phyloP scores from a whole-genome alignment of 2,329 filamentous ascomycete species.

The Alternaria infectoria region DNA sequence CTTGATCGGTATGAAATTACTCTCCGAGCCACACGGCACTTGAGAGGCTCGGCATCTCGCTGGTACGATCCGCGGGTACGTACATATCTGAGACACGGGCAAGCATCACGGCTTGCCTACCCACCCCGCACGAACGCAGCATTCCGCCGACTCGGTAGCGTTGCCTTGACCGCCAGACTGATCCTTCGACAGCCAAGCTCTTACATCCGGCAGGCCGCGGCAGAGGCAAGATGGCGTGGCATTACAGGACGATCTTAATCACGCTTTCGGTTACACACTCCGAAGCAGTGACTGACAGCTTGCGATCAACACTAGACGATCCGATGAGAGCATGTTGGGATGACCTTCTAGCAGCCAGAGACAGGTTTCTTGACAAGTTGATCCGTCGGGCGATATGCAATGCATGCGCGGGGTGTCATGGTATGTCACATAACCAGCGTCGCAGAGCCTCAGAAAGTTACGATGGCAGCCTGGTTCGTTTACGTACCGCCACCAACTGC shows the following conservation, averaged over 20 bases:
- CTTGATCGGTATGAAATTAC: neutral
- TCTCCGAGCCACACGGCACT: neutral
- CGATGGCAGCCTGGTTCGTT: neutral
- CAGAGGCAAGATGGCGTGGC: neutral
- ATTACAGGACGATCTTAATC: neutral
- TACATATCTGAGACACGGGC: conserved; percentile 1
- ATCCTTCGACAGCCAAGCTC: neutral
- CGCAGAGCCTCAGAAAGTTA: neutral
- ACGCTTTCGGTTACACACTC: neutral
- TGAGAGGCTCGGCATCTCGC: neutral
- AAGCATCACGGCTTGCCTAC: neutral
- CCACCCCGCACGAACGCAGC: neutral
- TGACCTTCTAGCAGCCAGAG: neutral
- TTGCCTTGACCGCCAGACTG: neutral
- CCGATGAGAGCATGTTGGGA: neutral
- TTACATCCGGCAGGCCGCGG: neutral
- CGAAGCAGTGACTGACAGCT: neutral
- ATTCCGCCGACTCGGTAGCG: neutral
- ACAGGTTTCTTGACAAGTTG: neutral
- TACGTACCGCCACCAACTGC: neutral
- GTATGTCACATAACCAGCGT: neutral
- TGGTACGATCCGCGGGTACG: conserved; percentile 3
- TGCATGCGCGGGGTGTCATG: neutral
- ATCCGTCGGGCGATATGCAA: neutral
- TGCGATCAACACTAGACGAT: neutral